These are phyloP conservation scores for Apocynum venetum DNA, from an alignment of 257 asterid genomes.

Conservation along the genomic window DNA sequence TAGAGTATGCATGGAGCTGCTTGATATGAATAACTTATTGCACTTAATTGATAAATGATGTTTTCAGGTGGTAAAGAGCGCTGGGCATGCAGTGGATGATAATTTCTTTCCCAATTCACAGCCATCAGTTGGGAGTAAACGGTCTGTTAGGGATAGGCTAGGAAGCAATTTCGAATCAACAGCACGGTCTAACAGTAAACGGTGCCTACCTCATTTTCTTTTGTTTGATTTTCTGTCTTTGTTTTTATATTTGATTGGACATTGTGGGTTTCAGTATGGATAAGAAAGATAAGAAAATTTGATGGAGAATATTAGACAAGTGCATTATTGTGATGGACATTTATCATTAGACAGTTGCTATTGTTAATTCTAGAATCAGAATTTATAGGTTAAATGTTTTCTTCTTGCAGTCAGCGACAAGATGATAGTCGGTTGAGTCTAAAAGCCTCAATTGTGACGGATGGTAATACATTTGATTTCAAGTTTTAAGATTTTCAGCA, in stretches of 20 bases:
- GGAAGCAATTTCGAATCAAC: conserved; percentile 58
- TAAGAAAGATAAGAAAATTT: background rate
- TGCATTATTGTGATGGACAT: too few relatives aligned
- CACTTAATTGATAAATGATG: background rate
- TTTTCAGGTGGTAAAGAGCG: conserved; percentile 71
- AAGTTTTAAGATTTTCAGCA: conserved; percentile 10
- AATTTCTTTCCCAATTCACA: conserved; percentile 28
- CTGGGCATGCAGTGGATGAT: conserved; percentile 36
- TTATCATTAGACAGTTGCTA: background rate
- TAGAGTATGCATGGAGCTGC: background rate
- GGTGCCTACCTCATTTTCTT: conserved; percentile 34
- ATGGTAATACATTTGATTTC: conserved; percentile 45
- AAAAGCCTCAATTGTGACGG: conserved; percentile 29
- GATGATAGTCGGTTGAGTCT: conserved; percentile 38
- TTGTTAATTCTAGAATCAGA: background rate
- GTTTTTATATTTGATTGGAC: background rate
- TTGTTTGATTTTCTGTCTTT: conserved; percentile 2
- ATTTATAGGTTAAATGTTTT: conserved; percentile 13
- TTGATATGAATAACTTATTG: background rate
- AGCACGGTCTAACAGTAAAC: conserved; percentile 43
- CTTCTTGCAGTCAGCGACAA: conserved; percentile 54
- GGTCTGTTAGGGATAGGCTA: conserved; percentile 80
- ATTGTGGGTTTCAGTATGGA: background rate
- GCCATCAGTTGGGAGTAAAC: conserved; percentile 54
- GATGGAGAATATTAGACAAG: background rate